Percentiles rank a stretch among this genome's conserved stretches.
These are phyloP conservation scores for Annona cherimola DNA, from an alignment of 164 flowering plant genomes.

Conservation along the genomic window DNA sequence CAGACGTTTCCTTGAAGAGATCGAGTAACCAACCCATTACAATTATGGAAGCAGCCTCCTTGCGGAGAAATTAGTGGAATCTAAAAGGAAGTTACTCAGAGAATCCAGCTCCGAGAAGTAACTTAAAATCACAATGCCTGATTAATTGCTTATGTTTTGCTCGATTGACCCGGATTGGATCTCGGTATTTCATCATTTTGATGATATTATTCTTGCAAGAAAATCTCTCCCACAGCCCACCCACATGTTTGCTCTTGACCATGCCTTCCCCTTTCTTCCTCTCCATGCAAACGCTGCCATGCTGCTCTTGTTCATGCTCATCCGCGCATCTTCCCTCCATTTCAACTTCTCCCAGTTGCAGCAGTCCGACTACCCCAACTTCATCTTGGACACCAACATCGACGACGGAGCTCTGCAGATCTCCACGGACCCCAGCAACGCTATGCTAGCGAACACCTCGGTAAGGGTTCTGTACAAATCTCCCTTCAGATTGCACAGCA, in stretches of 20 bases:
- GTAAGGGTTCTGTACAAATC: slow-evolving; percentile 9
- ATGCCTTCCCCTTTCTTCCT: background rate
- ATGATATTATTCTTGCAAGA: slow-evolving; percentile 7
- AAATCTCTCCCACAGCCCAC: slow-evolving; percentile 40
- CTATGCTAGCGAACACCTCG: background rate
- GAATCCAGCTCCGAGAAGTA: too few relatives aligned
- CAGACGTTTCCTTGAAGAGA: too few relatives aligned
- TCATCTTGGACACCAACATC: background rate
- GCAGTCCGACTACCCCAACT: background rate
- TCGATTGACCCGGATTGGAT: too few relatives aligned
- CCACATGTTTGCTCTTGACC: slow-evolving; percentile 30
- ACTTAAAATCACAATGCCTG: too few relatives aligned
- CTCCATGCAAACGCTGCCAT: too few relatives aligned
- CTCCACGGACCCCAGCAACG: background rate
- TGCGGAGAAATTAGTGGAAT: too few relatives aligned
- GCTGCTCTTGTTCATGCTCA: background rate
- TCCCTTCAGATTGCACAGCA: slow-evolving; percentile 11
- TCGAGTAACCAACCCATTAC: too few relatives aligned
- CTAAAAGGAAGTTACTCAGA: too few relatives aligned
- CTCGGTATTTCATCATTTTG: too few relatives aligned
- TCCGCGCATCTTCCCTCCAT: background rate
- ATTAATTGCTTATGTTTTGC: too few relatives aligned
- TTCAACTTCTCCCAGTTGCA: background rate
- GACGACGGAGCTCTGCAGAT: slow-evolving; percentile 8
- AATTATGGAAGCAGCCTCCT: too few relatives aligned